Percentiles rank a stretch among this genome's conserved stretches.
These are phyloP conservation scores for Coniophora puteana DNA, from an alignment of 1,284 basidiomycete genomes.

Conservation along the genomic window DNA sequence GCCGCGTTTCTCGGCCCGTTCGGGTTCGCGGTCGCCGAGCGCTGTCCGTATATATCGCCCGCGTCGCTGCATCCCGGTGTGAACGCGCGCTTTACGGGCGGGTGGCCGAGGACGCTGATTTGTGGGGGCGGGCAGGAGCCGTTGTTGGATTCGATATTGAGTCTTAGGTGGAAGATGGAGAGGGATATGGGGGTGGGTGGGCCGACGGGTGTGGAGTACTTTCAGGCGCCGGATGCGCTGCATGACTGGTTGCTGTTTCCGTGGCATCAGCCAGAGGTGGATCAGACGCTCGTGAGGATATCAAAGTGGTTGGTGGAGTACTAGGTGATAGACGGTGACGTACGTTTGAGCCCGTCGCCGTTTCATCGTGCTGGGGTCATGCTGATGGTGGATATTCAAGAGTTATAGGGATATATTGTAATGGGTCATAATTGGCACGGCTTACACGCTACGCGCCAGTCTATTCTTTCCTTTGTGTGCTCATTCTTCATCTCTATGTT, in stretches of 20 bases:
- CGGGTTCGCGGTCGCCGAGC: constrained; percentile 19
- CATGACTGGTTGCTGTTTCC: constrained; percentile 50
- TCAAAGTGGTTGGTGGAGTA: constrained; percentile 38
- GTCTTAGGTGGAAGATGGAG: constrained; percentile 29
- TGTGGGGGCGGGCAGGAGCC: constrained; percentile 30
- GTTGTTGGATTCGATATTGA: constrained; percentile 29
- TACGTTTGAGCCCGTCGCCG: too few relatives aligned
- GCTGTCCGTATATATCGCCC: constrained; percentile 17
- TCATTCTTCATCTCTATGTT: too few relatives aligned
- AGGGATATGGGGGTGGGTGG: constrained; percentile 44
- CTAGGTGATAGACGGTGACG: too few relatives aligned
- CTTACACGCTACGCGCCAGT: too few relatives aligned
- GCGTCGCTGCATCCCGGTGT: constrained; percentile 15
- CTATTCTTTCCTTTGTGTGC: too few relatives aligned
- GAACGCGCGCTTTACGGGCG: constrained; percentile 22
- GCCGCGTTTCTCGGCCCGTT: constrained; percentile 18
- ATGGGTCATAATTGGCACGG: too few relatives aligned
- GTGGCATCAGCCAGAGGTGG: constrained; percentile 56
- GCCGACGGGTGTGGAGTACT: constrained; percentile 38
- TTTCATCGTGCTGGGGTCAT: too few relatives aligned
- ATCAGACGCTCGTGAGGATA: constrained; percentile 40
- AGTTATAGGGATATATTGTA: too few relatives aligned
- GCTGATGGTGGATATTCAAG: too few relatives aligned
- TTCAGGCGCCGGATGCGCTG: constrained; percentile 46
- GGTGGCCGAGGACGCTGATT: constrained; percentile 35